Evolutionary conservation across 2,329 filamentous ascomycete species (phyloP).

Genomic region (Penicillium sp.): DNA sequence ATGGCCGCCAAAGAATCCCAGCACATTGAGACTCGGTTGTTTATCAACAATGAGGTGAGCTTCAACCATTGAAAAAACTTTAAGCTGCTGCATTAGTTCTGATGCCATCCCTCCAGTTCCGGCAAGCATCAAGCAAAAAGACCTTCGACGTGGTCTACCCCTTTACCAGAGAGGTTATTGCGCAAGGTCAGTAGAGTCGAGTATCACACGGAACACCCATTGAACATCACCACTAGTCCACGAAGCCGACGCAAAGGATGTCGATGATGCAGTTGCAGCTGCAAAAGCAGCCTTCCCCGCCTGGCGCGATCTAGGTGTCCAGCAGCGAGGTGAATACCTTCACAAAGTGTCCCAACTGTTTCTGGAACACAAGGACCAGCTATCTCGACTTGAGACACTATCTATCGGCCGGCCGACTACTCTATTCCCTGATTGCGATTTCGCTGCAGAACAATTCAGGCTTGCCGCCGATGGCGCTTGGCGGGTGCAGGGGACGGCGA

Average conservation of each 20-base stretch:
- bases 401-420: conserved; percentile 35
- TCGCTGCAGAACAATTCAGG: conserved; percentile 21
- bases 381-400: conserved; percentile 34
- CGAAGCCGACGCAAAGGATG: conserved; percentile 31
- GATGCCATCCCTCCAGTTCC: too few species aligned
- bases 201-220: not conserved
- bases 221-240: conserved; percentile 18
- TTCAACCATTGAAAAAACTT: not conserved
- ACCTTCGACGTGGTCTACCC: conserved; percentile 30
- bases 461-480: conserved; percentile 29
- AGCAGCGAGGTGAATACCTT: conserved; percentile 29
- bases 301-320: conserved; percentile 35
- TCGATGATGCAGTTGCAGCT: conserved; percentile 35
- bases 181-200: conserved; percentile 18
- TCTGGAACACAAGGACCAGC: conserved; percentile 24
- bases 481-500: conserved; percentile 27
- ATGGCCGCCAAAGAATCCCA: conserved; percentile 12
- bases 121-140: conserved; percentile 24
- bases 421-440: conserved; percentile 20
- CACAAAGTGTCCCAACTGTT: conserved; percentile 32
- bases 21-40: conserved; percentile 30
- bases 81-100: too few species aligned
- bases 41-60: conserved; percentile 31
- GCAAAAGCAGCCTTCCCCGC: conserved; percentile 36
- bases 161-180: conserved; percentile 25